A percentile compares a stretch with the other conserved stretches of the same genome.
Conservation (phyloP, 345 rosid genomes). For the Brassica incana region DNA sequence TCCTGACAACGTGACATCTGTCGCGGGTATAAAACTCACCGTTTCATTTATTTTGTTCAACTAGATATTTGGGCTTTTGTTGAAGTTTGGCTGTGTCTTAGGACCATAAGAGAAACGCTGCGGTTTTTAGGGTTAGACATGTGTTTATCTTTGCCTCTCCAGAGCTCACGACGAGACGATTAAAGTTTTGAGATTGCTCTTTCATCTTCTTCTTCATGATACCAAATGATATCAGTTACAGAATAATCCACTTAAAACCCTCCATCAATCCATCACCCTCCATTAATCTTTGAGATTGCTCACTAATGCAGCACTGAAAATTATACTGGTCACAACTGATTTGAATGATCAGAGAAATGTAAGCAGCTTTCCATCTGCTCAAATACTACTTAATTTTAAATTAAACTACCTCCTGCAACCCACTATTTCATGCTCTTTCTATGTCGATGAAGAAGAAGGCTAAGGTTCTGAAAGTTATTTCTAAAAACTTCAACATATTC, state of each 20-base stretch:
- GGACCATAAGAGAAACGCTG: background rate
- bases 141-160: background rate
- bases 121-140: too few relatives aligned
- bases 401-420: background rate
- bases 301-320: too few relatives aligned
- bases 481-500: slow-evolving; percentile 46
- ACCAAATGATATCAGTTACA: too few relatives aligned
- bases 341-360: too few relatives aligned
- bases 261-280: background rate
- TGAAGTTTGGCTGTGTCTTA: too few relatives aligned
- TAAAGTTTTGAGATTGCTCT: background rate
- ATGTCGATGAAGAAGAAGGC: slow-evolving; percentile 47
- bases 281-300: background rate
- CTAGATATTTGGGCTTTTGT: too few relatives aligned
- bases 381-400: background rate
- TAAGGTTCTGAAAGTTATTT: slow-evolving; percentile 46
- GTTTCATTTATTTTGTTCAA: too few relatives aligned
- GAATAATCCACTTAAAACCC: too few relatives aligned
- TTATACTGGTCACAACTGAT: too few relatives aligned
- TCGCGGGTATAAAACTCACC: too few relatives aligned
- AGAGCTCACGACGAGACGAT: too few relatives aligned
- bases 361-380: background rate
- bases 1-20: too few relatives aligned
- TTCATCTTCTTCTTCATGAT: background rate
- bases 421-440: background rate